Percentiles rank a stretch among this genome's conserved stretches.
Evolutionary conservation across 2,329 filamentous ascomycete genomes (phyloP).

Genomic region (Domatiomyces globalis): DNA sequence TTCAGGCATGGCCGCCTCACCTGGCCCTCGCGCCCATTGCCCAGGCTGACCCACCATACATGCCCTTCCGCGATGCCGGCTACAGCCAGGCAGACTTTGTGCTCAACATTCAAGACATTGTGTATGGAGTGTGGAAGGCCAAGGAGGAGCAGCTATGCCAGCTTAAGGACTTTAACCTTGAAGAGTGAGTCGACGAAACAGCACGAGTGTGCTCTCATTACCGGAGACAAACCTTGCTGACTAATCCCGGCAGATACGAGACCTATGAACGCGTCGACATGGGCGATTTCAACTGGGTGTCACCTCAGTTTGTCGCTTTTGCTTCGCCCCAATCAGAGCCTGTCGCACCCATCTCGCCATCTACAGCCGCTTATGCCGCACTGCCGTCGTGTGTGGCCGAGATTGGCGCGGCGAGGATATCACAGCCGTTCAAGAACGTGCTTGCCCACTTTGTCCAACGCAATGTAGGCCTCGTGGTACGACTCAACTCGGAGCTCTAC

Average conservation of each 20-base stretch:
- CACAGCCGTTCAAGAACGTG: conserved; percentile 89
- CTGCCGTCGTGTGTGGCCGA: conserved; percentile 65
- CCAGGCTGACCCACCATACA: conserved; percentile 90
- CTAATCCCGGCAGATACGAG: conserved; percentile 51
- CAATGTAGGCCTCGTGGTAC: conserved; percentile 84
- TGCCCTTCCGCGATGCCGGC: conserved; percentile 96
- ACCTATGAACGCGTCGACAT: conserved; percentile 90
- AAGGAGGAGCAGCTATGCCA: conserved; percentile 90
- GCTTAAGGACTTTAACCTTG: conserved; percentile 84
- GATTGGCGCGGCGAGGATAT: conserved; percentile 56
- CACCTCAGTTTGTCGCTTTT: conserved; percentile 87
- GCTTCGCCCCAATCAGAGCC: conserved; percentile 82
- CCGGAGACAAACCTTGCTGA: not conserved
- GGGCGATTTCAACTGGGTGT: conserved; percentile 99
- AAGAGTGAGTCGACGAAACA: conserved; percentile 46
- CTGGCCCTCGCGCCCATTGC: conserved; percentile 88
- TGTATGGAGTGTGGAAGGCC: conserved; percentile 97
- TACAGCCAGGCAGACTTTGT: conserved; percentile 98
- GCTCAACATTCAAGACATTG: conserved; percentile 88
- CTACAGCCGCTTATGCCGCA: conserved; percentile 57
- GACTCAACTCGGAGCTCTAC: conserved; percentile 90
- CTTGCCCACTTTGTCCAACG: conserved; percentile 74
- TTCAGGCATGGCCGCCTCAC: conserved; percentile 95
- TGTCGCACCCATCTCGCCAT: conserved; percentile 54
- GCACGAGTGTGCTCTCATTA: not conserved